Base-by-base conservation (phyloP, 2,329 filamentous ascomycete genomes). In the Dactylellina leptospora region DNA sequence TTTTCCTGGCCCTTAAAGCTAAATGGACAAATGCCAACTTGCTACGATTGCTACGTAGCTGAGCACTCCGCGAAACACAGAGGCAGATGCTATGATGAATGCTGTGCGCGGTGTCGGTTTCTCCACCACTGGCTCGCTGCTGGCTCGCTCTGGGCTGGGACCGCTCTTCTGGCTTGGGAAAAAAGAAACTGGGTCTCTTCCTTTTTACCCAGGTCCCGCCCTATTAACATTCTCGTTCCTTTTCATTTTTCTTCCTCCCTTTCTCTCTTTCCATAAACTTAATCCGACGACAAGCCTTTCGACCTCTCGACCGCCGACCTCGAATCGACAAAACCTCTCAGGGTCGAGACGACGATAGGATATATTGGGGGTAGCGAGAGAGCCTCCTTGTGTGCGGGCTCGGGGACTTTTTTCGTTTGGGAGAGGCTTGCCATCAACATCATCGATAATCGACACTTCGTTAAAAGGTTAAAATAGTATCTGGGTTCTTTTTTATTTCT, bases 321-420 rank as follows among this genome's bases (percentile, higher is more conserved):
- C 38, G 42, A 56, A 62, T 53, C 56, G 53, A 62, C 51, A 58
- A 36, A 28, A 22, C 27, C 36, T 42, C 55, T 28, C 30, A 53
- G 50, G 50, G 66, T 71, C 66, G 66, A 71, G 56, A 62, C 66
- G 66, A 71, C 42, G 56, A 71, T 40, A 71, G 28, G 63, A 27
- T 47, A n/a, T 45, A 28, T 40, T 30, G 48, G 40, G 40, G 38
- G 18, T 53, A 51, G 47, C 53, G 59, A 30, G 59, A 55, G 64
- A 63, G 56, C 64, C 50, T 40, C 27, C 20, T 18, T 25, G 13
- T 16, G 8, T 16, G 38, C 27, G 27, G 58, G 56, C 66, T 71
- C 66, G 66, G 66, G 58, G 66, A 71, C 44, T 53, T 71, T 60
- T n/a, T 40, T 40, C 36, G 18, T 11, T 4, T 16, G 13, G 13